Base-by-base conservation (phyloP, 176 grass and related monocot species). In the Phoenix dactylifera region DNA sequence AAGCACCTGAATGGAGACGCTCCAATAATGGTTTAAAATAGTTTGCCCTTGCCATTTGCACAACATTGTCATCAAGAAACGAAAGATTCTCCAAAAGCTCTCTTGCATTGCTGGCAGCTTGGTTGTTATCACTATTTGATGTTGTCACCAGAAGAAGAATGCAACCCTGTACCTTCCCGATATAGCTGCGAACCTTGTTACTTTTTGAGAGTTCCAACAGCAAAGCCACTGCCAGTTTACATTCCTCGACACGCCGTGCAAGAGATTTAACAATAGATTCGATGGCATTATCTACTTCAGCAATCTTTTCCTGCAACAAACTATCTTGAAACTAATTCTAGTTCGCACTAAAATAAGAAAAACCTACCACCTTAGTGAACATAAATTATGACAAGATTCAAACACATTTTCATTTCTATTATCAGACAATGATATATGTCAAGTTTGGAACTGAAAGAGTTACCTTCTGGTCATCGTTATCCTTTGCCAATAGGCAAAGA, bases 31-130 rank as follows among this genome's bases (percentile, higher is more conserved):
- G 55, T 23, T 24, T 19, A 58, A 58, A 58, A 58, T 58, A 58
- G 22, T 58, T 24, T 15, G 55, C 55, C 55, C 1, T 58, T 22
- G 55, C 55, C 55, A 58, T 58, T 22, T 24, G 55, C 55, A 58
- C 22, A 6, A 58, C 14, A 4, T 58, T 58, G 1, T 58, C 55
- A 24, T 58, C 22, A 24, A 58, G 22, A 58, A 58, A 58, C 1
- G 55, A 58, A 58, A 58, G 55, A 26, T 58, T 58, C 22, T 58
- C 55, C 55, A 58, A 58, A 58, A 58, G 55, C 55, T 58, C 55
- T 58, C 14, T 58, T 24, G 55, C 55, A 26, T 58, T 23, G 24
- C 24, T 23, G 9, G 55, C 55, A 58, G 55, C 55, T 58, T 58
- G 55, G 23, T 58, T 58, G 55, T 26, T 58, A 25, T 58, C 55